Base-by-base conservation (phyloP, 805 yeast species). In the Candida pseudofarinosa region DNA sequence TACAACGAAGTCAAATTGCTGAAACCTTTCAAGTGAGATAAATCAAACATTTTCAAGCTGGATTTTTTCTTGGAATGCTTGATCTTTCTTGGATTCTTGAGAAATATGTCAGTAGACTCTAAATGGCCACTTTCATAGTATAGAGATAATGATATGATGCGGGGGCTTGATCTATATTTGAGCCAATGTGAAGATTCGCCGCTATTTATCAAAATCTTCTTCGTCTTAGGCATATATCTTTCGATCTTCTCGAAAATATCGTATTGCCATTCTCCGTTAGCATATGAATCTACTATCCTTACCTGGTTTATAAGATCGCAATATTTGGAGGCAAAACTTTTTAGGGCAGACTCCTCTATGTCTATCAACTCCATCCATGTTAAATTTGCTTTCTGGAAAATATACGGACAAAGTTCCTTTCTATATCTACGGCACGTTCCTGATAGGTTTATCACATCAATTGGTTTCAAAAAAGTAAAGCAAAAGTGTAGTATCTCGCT, bases 21-120 rank as follows among this genome's bases (percentile, higher is more conserved):
- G 45, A 76, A 74, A 5, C 65, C 55, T 19, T 48, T 52, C 33
- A 77, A 54, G 53, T 78, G 81, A 34, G 64, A 58, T 45, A 77
- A 52, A 44, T 67, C 67, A 51, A 78, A 78, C 15, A 59, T 60
- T 38, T 64, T 55, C 14, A 62, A 63, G 32, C 49, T 38, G n/a
- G 48, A 42, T 12, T 39, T 37, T 1, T 50, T 38, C 31, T n/a
- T 15, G 13, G 17, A 16, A 26, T 48, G 41, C 14, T 38, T 40
- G 28, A 49, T 51, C 31, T 53, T 49, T 36, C 53, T 52, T 3
- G 58, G 58, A 26, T 56, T 56, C 32, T 23, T 10, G 12, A 15
- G 7, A 16, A 18, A 26, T 7, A 18, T 18, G 3, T 6, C 13
- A 12, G 26, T 30, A 4, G 39, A 37, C 33, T 56, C 62, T 39